Base-by-base conservation (phyloP, 257 asterid species). In the Dorcoceras hygrometricum region DNA sequence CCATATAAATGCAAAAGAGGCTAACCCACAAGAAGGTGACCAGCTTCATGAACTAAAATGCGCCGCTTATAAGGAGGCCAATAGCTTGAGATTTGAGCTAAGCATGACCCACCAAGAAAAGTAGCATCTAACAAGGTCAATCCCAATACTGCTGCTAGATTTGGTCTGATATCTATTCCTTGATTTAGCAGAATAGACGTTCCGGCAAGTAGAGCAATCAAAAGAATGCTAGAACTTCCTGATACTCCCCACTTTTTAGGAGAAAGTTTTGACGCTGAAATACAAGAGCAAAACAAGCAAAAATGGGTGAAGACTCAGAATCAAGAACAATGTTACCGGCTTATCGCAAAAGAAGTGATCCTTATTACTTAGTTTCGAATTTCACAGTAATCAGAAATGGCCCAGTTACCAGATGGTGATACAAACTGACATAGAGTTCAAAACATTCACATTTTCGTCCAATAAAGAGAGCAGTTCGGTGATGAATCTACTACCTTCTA, bases 231-330 rank as follows among this genome's bases (percentile, higher is more conserved):
- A 50, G 98, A 90, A 77, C 80, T 82, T 77, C 98, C 96, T 43
- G 93, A 78, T 69, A 90, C 90, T 60, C 98, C 98, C 97, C 98
- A 93, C 78, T 93, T 93, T 82, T 93, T 88, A 3, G 97, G 98
- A 66, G 96, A 87, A 69, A 93, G 89, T 76, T 93, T 93, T 27
- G 95, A 77, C 75, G 81, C 97, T 90, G 90, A 67, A 71, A 66
- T 74, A 39, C 48, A 69, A 57, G 71, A 83, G 25, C 59, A 69
- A 62, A 29, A 46, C 14, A 46, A 69, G 74, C 64, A 32, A 53
- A 63, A 23, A 46, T 63, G 28, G 23, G 28, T 67, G 51, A 46
- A 39, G 50, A 64, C 65, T 50, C 11, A 27, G 63, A n/a, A 27
- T 32, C 28, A 7, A 26, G 78, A 54, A 61, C 24, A 29, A 26